Base-by-base conservation (phyloP, 495 filamentous ascomycete genomes). In the Aspergillus bertholletiae region DNA sequence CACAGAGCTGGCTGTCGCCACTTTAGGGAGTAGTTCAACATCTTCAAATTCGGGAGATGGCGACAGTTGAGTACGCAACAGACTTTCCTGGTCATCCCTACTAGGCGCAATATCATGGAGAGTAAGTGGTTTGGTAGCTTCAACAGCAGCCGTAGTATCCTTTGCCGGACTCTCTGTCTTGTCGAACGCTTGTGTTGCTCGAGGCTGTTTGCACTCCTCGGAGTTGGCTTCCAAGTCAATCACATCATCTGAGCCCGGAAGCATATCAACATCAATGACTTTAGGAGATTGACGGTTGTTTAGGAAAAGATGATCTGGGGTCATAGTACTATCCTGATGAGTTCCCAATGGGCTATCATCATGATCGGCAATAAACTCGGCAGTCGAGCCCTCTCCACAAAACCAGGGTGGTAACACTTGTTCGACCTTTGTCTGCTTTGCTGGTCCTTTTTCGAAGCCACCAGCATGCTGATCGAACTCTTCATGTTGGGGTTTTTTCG, bases 381-480 rank as follows among this genome's bases (percentile, higher is more conserved):
- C 46, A 27, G 67, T 63, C 7, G 59, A 37, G 27, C 56, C 59
- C 4, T 59, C 63, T 2, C 62, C 68, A 21, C 78, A 76, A 62
- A 98, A 89, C 94, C 94, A 98, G 5, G 94, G 93, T 1, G 94
- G 94, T 27, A 97, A 65, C 12, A 86, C 85, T 34, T 76, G 75
- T 0, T 80, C 69, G 4, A 79, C 72, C 54, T 87, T 79, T 20
- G 80, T 69, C 18, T 76, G 59, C n/a, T 72, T 62, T 7, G 58
- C 26, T 9, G 65, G 40, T 23, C 80, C 76, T 57, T 78, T 81
- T 34, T 84, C 73, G 66, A 93, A 95, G 0, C 91, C 90, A 8
- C 89, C 90, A 20, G 81, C 81, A 47, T 78, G 59, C 5, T 82
- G 80, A 12, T 85, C 84, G 15, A 63, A 53, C 39, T 70, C 54